These are phyloP conservation scores for Pythium aristosporum DNA, from an alignment of 352 stramenopile genomes.

Conservation along the genomic window DNA sequence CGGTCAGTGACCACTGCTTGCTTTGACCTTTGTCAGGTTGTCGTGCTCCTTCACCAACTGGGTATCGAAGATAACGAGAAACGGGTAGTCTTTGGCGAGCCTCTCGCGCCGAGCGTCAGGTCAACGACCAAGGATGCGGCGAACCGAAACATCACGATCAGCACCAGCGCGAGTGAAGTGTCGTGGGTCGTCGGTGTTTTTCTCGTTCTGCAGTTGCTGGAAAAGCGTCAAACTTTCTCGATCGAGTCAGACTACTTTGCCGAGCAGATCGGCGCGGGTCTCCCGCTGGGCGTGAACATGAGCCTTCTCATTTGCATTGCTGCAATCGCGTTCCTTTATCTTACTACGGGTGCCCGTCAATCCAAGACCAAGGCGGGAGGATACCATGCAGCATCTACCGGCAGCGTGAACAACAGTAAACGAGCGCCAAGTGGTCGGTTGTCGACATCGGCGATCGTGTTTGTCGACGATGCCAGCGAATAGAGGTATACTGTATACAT, in stretches of 20 bases:
- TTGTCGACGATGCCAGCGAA: conserved; percentile 73
- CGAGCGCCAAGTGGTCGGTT: conserved; percentile 7
- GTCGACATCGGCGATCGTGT: conserved; percentile 59
- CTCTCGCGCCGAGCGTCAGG: conserved; percentile 34
- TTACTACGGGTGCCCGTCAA: conserved; percentile 32
- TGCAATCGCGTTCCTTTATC: conserved; percentile 52
- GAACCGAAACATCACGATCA: conserved; percentile 20
- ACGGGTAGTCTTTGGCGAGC: conserved; percentile 57
- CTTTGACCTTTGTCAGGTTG: conserved; percentile 59
- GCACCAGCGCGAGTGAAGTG: conserved; percentile 30
- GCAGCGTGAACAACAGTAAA: conserved; percentile 35
- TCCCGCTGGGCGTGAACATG: conserved; percentile 68
- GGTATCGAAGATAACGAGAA: conserved; percentile 49
- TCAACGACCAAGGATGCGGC: conserved; percentile 11
- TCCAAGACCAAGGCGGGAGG: conserved; percentile 15
- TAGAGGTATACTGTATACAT: conserved; percentile 24
- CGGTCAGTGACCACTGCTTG: conserved; percentile 34
- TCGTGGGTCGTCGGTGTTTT: conserved; percentile 72
- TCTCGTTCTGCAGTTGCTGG: conserved; percentile 60
- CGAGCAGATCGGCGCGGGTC: conserved; percentile 59
- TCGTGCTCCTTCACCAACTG: conserved; percentile 61
- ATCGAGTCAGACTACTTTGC: conserved; percentile 65
- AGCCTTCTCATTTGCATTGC: conserved; percentile 58
- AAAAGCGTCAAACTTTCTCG: conserved; percentile 51
- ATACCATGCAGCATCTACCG: conserved; percentile 35